These are phyloP conservation scores for Penicillium chermesinum DNA, from an alignment of 495 filamentous ascomycete species.

Conservation along the genomic window DNA sequence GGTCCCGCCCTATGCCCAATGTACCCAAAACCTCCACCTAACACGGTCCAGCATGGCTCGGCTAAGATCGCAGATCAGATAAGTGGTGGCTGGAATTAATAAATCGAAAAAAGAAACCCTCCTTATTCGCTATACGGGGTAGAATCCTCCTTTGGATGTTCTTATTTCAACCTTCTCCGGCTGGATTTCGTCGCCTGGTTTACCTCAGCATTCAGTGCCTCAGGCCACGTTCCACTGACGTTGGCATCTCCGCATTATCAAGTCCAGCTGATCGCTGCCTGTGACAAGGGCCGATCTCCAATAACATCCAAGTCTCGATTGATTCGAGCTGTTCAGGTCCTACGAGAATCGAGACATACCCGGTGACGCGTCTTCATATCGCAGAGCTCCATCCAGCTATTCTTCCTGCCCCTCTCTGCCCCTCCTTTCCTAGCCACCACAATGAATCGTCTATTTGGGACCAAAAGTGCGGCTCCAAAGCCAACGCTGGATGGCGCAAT, in stretches of 20 bases:
- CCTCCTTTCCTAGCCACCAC: slow-evolving; percentile 15
- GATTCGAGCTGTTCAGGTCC: background rate
- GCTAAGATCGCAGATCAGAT: background rate
- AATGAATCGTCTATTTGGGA: slow-evolving; percentile 97
- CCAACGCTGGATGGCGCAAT: slow-evolving; percentile 86
- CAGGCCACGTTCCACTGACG: slow-evolving; percentile 16
- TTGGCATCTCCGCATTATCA: slow-evolving; percentile 21
- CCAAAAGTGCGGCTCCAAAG: slow-evolving; percentile 83
- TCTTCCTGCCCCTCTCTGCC: slow-evolving; percentile 3
- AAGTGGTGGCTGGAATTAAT: background rate
- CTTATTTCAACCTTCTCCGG: too few species aligned
- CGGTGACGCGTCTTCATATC: too few species aligned
- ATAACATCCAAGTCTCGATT: too few species aligned
- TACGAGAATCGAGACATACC: too few species aligned
- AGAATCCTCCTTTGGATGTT: too few species aligned
- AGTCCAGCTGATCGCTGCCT: slow-evolving; percentile 1
- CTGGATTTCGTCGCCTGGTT: too few species aligned
- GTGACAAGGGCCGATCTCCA: background rate
- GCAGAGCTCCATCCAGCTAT: background rate
- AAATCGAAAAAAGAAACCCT: too few species aligned
- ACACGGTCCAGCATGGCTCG: background rate
- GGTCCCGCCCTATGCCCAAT: slow-evolving; percentile 4
- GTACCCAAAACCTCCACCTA: background rate
- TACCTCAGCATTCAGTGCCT: background rate
- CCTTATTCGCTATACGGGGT: too few species aligned